A percentile compares a stretch with the other conserved stretches of the same genome.
Conservation (phyloP, 2,329 filamentous ascomycete genomes). For the Trichoderma oligosporum region DNA sequence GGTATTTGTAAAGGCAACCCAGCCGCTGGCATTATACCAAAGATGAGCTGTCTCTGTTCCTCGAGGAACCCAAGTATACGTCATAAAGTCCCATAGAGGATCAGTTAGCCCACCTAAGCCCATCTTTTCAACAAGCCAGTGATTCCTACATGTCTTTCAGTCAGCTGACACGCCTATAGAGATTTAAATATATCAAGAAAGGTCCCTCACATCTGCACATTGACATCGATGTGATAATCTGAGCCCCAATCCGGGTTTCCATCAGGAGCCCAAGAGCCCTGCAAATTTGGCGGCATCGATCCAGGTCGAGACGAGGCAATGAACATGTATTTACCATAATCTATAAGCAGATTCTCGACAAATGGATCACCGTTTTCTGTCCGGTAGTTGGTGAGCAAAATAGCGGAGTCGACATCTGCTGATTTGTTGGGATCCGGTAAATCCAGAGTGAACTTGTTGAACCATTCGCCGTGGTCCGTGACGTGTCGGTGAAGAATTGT, state of each 20-base stretch:
- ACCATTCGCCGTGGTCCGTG: slow-evolving; percentile 40
- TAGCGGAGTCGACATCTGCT: slow-evolving; percentile 35
- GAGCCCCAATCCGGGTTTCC: slow-evolving; percentile 43
- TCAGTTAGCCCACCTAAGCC: slow-evolving; percentile 44
- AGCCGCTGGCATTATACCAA: slow-evolving; percentile 53
- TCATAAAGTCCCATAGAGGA: slow-evolving; percentile 52
- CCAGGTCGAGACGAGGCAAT: slow-evolving; percentile 51
- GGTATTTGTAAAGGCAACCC: slow-evolving; percentile 55
- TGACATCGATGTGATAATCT: slow-evolving; percentile 58
- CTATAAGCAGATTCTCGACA: slow-evolving; percentile 50
- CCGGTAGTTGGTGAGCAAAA: slow-evolving; percentile 10
- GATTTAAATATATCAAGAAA: not conserved
- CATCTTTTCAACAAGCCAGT: slow-evolving; percentile 54
- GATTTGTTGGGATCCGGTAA: slow-evolving; percentile 45
- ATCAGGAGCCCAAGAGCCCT: slow-evolving; percentile 53
- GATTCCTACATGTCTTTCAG: slow-evolving; percentile 38
- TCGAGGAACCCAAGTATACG: slow-evolving; percentile 50
- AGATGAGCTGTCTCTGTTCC: slow-evolving; percentile 52
- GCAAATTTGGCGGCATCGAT: slow-evolving; percentile 53
- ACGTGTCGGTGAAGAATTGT: slow-evolving; percentile 36
- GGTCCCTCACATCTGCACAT: slow-evolving; percentile 46
- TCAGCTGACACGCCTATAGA: not conserved
- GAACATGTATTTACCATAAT: slow-evolving; percentile 51
- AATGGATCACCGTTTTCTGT: slow-evolving; percentile 44
- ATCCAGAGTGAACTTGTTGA: slow-evolving; percentile 39